Conservation (phyloP, 306 rosid species). For the Chamaecrista fasciculata region DNA sequence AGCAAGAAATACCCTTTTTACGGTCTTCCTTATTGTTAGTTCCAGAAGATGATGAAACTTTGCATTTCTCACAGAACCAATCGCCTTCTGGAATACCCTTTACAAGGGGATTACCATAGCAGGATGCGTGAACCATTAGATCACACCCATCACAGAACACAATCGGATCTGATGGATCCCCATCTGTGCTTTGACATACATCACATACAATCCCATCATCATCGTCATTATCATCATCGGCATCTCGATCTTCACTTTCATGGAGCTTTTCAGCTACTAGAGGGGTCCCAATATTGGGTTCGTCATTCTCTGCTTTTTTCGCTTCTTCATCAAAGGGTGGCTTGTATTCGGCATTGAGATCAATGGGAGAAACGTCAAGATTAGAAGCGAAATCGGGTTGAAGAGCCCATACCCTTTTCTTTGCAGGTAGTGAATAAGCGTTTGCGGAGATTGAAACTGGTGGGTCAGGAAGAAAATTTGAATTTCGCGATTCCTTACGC, state of each 20-base stretch:
- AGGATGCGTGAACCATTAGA: constrained; percentile 80
- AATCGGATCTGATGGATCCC: constrained; percentile 69
- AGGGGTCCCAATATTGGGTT: background rate
- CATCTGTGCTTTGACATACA: constrained; percentile 83
- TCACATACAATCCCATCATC: constrained; percentile 55
- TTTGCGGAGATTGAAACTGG: constrained; percentile 7
- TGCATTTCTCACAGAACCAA: constrained; percentile 13
- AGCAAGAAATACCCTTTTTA: constrained; percentile 30
- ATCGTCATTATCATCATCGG: background rate
- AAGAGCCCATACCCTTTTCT: constrained; percentile 69
- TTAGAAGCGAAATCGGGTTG: constrained; percentile 32
- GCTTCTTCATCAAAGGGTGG: constrained; percentile 22
- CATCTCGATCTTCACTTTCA: constrained; percentile 16
- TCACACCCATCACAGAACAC: constrained; percentile 89
- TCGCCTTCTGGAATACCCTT: constrained; percentile 43
- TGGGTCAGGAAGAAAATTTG: constrained; percentile 4
- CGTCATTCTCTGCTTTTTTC: background rate
- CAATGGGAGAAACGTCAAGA: constrained; percentile 30
- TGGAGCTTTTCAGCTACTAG: background rate
- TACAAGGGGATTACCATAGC: constrained; percentile 67
- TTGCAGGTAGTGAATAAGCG: constrained; percentile 58
- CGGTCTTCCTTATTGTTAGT: background rate
- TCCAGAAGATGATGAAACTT: background rate
- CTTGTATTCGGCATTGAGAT: constrained; percentile 59
- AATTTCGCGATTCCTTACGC: constrained; percentile 55